Conservation (phyloP, 441 rosid genomes). For the Breynia disticha region DNA sequence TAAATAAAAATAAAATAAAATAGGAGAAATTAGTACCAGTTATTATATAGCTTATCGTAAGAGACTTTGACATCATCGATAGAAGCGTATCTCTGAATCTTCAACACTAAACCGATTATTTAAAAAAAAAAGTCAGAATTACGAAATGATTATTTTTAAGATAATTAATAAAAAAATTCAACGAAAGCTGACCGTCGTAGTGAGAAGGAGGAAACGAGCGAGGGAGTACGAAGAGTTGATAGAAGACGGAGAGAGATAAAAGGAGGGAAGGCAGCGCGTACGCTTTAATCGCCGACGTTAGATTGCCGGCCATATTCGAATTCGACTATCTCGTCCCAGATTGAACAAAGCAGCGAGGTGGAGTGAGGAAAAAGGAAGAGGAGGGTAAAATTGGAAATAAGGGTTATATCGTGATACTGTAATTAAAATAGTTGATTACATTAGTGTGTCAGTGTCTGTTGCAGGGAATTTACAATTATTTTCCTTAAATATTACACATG, state of each 20-base stretch:
- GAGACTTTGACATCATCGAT: slow-evolving; percentile 56
- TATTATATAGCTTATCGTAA: slow-evolving; percentile 46
- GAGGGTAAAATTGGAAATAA: no score
- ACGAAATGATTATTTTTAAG: background rate
- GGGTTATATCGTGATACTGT: no score
- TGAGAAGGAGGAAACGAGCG: slow-evolving; percentile 61
- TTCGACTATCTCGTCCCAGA: background rate
- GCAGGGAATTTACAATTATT: no score
- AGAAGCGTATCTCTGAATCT: slow-evolving; percentile 41
- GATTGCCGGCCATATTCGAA: background rate
- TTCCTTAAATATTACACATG: no score
- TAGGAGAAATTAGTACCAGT: slow-evolving; percentile 31
- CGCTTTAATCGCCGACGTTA: slow-evolving; percentile 35
- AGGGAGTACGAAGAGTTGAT: slow-evolving; percentile 62
- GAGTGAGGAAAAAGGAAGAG: background rate
- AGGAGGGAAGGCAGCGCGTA: slow-evolving; percentile 58
- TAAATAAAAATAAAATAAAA: background rate
- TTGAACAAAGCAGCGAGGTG: background rate
- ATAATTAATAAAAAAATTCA: background rate
- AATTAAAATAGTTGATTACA: no score
- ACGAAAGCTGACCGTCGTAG: slow-evolving; percentile 45
- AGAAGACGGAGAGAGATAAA: slow-evolving; percentile 49
- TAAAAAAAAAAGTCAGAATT: background rate
- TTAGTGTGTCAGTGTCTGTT: no score
- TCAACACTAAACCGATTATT: slow-evolving; percentile 37